Evolutionary conservation across 176 grass and related monocot genomes (phyloP).

Genomic region (Lolium rigidum): DNA sequence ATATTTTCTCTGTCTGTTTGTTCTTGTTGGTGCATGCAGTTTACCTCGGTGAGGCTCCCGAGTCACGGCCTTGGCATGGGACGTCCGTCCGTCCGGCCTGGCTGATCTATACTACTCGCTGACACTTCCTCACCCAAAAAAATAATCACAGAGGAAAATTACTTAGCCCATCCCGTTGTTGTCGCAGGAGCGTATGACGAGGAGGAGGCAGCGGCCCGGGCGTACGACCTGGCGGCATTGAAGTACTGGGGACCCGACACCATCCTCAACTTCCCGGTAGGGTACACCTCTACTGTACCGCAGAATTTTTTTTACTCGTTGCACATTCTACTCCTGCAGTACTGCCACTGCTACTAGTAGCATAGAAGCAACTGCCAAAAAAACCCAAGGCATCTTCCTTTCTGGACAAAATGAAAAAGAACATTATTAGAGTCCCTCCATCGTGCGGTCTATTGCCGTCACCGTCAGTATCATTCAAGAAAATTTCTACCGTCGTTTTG

Average conservation of each 20-base stretch:
- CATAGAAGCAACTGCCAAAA: not conserved
- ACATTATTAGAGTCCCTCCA: not conserved
- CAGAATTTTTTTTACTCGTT: slow-evolving; percentile 34
- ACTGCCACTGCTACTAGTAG: not conserved
- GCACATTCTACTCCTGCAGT: not conserved
- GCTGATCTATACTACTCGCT: not conserved
- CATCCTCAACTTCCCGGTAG: slow-evolving; percentile 83
- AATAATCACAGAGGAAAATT: not conserved
- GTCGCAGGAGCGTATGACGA: slow-evolving; percentile 83
- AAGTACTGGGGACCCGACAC: slow-evolving; percentile 93
- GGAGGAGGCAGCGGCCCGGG: slow-evolving; percentile 82
- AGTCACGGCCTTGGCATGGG: slow-evolving; percentile 56
- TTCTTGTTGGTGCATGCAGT: slow-evolving; percentile 69
- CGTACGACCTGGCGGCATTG: slow-evolving; percentile 94
- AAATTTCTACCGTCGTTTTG: not conserved
- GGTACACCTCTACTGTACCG: not conserved
- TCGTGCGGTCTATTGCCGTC: not conserved
- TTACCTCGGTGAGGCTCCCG: slow-evolving; percentile 93
- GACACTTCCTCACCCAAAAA: not conserved
- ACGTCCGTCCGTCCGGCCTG: slow-evolving; percentile 3
- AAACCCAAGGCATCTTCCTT: not conserved
- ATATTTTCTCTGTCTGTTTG: slow-evolving; percentile 12
- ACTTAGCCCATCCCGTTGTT: not conserved
- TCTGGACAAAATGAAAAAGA: not conserved
- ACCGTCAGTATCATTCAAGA: not conserved